Evolutionary conservation across 495 filamentous ascomycete species (phyloP), one percentile per base, ranked within the genome.

Genomic region (Poronia punctata): DNA sequence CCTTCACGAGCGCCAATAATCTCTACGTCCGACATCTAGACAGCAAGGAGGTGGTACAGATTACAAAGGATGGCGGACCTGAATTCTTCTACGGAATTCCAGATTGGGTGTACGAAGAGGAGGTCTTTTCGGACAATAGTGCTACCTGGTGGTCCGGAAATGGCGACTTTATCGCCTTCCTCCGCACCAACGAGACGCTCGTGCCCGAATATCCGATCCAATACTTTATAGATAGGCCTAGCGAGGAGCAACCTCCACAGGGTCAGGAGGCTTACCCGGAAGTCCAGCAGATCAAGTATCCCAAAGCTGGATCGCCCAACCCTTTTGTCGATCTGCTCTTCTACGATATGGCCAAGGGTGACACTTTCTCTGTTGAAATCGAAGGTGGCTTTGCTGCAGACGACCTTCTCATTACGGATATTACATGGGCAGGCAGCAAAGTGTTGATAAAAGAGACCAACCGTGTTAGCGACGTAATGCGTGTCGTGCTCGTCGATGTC

Each of bases 31-130:
- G 93, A 29, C 79, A 81, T 28, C 55, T 96, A 25, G 65, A 48
- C 21, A 53, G 49, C 29, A 46, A 66, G 18, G 62, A 64, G 35
- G 77, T 88, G 10, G 72, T 68, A 4, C 78, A 80, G 43, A 82
- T 98, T 43, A 98, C 92, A 10, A 81, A 67, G 45, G 88, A 97
- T 58, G 92, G 92, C 26, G 84, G 89, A 1, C 61, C 71, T 2
- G 76, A 97, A 43, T 74, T 92, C 11, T 97, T 98, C 68, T 93
- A 97, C 52, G 92, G 92, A 15, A 79, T 95, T n/a, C 92, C 92
- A 0, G 92, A 98, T 61, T 98, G 92, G 92, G 92, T 98, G 0
- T 98, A 96, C 50, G 92, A 98, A 56, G 92, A 98, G 56, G 92
- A 98, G 61, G 89, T 98, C 5, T 84, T 97, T 48, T 47, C 65